A percentile compares a stretch with the other conserved stretches of the same genome.
Conservation (phyloP, 257 asterid genomes). For the Forsythia suspensa region DNA sequence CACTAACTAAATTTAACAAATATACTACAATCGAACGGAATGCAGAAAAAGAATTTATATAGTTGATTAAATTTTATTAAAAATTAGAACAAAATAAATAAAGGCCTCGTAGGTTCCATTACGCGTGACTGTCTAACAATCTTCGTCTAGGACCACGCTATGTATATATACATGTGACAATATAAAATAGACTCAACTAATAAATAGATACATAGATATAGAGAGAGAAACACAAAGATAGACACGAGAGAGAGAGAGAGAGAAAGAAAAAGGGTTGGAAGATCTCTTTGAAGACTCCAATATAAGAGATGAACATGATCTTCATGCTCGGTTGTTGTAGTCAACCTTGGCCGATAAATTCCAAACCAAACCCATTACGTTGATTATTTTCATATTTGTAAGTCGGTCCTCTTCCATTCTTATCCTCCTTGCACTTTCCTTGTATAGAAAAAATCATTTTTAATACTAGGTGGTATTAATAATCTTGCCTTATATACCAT, state of each 20-base stretch:
- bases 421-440: background rate
- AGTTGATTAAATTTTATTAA: background rate
- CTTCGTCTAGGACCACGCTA: background rate
- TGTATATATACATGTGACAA: background rate
- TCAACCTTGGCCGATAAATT: background rate
- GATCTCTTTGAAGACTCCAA: background rate
- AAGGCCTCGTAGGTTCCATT: background rate
- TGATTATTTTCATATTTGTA: slow-evolving; percentile 20
- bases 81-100: background rate
- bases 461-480: slow-evolving; percentile 13
- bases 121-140: slow-evolving; percentile 1
- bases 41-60: background rate
- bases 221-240: background rate
- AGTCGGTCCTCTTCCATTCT: slow-evolving; percentile 51
- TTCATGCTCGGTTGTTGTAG: background rate
- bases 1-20: background rate
- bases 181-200: background rate
- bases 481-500: slow-evolving; percentile 16
- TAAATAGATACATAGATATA: background rate
- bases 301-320: background rate
- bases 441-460: background rate
- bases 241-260: background rate
- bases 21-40: background rate
- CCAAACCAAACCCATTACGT: slow-evolving; percentile 1
- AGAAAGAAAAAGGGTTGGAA: background rate